A percentile compares a stretch with the other conserved stretches of the same genome.
Conservation (phyloP, 495 filamentous ascomycete genomes). For the Letharia lupina region DNA sequence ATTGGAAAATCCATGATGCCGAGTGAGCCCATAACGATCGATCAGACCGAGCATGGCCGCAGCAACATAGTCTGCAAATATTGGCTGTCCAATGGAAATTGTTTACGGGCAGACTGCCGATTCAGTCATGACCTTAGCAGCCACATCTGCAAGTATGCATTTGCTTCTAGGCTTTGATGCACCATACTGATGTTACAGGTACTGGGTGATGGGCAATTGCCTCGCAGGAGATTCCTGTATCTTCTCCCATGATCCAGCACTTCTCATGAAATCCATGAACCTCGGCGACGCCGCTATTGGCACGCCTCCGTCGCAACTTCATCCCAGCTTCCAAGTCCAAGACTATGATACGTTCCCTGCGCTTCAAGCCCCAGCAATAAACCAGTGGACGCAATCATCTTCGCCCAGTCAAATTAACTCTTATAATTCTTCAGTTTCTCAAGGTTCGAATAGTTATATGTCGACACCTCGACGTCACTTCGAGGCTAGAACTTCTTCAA, state of each 20-base stretch:
- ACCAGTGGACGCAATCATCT: constrained; percentile 50
- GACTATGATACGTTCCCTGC: constrained; percentile 89
- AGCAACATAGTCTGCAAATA: constrained; percentile 92
- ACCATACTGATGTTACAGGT: constrained; percentile 44
- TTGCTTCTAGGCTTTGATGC: constrained; percentile 6
- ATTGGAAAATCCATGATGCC: constrained; percentile 89
- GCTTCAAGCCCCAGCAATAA: constrained; percentile 53
- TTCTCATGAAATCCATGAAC: constrained; percentile 59
- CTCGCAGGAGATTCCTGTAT: constrained; percentile 90
- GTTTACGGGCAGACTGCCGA: constrained; percentile 87
- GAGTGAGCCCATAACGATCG: constrained; percentile 63
- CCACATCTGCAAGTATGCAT: constrained; percentile 90
- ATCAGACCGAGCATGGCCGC: constrained; percentile 50
- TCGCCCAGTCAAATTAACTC: constrained; percentile 19
- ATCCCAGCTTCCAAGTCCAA: constrained; percentile 67
- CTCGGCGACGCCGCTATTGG: constrained; percentile 47
- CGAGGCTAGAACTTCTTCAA: constrained; percentile 22
- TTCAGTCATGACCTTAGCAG: constrained; percentile 95
- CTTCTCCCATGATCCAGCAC: constrained; percentile 92
- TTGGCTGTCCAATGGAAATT: constrained; percentile 84
- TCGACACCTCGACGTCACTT: constrained; percentile 22
- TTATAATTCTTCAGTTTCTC: constrained; percentile 25
- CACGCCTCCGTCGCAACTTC: constrained; percentile 47
- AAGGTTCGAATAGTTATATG: constrained; percentile 19
- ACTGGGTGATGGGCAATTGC: constrained; percentile 96